These are phyloP conservation scores for Moniliella sp. DNA, from an alignment of 1,284 basidiomycete genomes.

Conservation along the genomic window DNA sequence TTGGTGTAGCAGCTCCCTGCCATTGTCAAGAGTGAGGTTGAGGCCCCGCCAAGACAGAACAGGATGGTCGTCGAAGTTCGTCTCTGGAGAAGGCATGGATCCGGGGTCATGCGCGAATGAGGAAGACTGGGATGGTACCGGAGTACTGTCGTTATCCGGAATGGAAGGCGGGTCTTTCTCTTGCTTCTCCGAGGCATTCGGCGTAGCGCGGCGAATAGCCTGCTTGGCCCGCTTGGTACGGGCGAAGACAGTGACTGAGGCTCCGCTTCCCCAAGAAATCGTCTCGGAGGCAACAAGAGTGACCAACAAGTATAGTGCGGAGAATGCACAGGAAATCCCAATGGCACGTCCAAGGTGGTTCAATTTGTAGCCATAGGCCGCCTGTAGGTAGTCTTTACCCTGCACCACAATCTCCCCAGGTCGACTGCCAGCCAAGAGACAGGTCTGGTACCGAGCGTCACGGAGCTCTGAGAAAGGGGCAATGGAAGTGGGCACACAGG, in stretches of 20 bases:
- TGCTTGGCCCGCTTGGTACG: slow-evolving; percentile 4
- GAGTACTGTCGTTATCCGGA: too few species aligned
- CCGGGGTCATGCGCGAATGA: too few species aligned
- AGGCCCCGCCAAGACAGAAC: too few species aligned
- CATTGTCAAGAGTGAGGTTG: slow-evolving; percentile 3
- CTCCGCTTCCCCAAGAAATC: slow-evolving; percentile 3
- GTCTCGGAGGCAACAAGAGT: slow-evolving; percentile 3
- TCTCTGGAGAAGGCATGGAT: too few species aligned
- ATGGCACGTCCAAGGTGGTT: slow-evolving; percentile 1
- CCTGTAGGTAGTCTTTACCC: background rate
- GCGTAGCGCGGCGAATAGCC: too few species aligned
- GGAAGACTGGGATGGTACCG: too few species aligned
- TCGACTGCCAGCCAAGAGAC: slow-evolving; percentile 1
- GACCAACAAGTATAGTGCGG: slow-evolving; percentile 4
- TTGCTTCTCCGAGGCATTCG: too few species aligned
- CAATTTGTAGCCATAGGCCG: slow-evolving; percentile 1
- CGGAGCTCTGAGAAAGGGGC: slow-evolving; percentile 7
- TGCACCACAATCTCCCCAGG: slow-evolving; percentile 1
- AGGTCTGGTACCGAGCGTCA: slow-evolving; percentile 11
- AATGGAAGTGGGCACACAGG: slow-evolving; percentile 1
- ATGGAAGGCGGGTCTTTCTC: too few species aligned
- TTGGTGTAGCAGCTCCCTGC: slow-evolving; percentile 8
- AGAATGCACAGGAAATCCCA: slow-evolving; percentile 23
- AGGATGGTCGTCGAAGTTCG: too few species aligned
- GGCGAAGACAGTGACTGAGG: slow-evolving; percentile 6